Evolutionary conservation across 331 rosid genomes (phyloP).

Genomic region (Quercus lobata): DNA sequence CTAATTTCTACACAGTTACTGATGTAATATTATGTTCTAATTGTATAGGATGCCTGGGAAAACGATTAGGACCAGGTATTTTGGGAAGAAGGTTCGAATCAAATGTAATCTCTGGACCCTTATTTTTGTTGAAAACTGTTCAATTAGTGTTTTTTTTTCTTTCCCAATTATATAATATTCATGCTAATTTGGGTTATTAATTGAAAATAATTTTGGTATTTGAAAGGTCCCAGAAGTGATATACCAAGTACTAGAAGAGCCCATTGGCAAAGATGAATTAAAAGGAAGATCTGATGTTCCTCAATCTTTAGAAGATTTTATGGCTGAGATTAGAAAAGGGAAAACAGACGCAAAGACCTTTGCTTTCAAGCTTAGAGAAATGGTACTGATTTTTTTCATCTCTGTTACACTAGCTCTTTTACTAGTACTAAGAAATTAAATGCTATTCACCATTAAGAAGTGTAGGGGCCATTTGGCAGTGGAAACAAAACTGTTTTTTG

Average conservation of each 20-base stretch:
- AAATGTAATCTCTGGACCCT: constrained; percentile 48
- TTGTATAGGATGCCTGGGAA: constrained; percentile 86
- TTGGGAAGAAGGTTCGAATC: constrained; percentile 74
- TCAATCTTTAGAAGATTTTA: constrained; percentile 80
- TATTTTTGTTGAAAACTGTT: neutral
- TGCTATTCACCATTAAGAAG: too few relatives aligned
- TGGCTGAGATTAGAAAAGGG: constrained; percentile 60
- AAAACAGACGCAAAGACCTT: constrained; percentile 71
- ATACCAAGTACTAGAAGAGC: constrained; percentile 73
- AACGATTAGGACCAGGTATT: constrained; percentile 78
- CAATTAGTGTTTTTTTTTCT: neutral
- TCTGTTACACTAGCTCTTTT: neutral
- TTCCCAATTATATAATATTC: neutral
- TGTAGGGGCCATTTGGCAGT: too few relatives aligned
- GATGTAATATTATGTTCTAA: constrained; percentile 6
- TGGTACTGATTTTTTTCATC: constrained; percentile 41
- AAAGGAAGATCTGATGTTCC: constrained; percentile 81
- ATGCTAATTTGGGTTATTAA: constrained; percentile 1
- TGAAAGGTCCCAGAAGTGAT: constrained; percentile 90
- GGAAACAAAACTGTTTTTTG: too few relatives aligned
- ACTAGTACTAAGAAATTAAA: too few relatives aligned
- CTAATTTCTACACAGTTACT: constrained; percentile 10
- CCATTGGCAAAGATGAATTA: constrained; percentile 57
- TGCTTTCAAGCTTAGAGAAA: constrained; percentile 83
- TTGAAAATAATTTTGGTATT: constrained; percentile 25